These are phyloP conservation scores for Microbotryomycetes sp. DNA, from an alignment of 1,284 basidiomycete species.

Conservation along the genomic window DNA sequence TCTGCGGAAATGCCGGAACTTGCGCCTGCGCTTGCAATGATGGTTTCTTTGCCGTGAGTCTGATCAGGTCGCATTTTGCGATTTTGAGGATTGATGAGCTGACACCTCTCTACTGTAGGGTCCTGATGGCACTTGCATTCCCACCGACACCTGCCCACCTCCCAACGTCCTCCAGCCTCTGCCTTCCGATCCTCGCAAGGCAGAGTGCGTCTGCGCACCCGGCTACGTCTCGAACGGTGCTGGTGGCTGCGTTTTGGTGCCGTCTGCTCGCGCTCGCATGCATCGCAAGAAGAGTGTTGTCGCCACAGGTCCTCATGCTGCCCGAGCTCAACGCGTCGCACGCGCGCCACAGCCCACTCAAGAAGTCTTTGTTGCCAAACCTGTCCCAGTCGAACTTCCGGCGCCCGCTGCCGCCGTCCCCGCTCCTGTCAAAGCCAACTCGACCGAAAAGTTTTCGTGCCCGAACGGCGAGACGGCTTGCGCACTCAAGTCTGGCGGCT, in stretches of 20 bases:
- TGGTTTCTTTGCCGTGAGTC: conserved; percentile 5
- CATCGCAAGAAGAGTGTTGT: conserved; percentile 9
- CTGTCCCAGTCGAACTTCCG: neutral
- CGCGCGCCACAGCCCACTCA: conserved; percentile 11
- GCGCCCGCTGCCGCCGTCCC: neutral
- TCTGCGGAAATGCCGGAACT: conserved; percentile 5
- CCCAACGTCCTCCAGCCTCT: neutral
- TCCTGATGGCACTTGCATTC: conserved; percentile 2
- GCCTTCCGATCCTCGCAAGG: neutral
- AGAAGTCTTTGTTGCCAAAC: neutral
- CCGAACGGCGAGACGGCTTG: conserved; percentile 5
- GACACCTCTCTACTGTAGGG: neutral
- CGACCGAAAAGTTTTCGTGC: neutral
- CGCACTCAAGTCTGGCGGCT: conserved; percentile 9
- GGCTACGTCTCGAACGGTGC: neutral
- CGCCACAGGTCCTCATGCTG: conserved; percentile 1
- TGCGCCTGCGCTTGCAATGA: conserved; percentile 9
- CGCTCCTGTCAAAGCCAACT: neutral
- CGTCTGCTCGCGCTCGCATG: conserved; percentile 6
- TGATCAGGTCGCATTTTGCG: no score
- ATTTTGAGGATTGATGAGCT: no score
- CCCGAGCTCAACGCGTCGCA: neutral
- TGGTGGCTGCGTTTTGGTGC: conserved; percentile 8
- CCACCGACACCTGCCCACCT: conserved; percentile 2
- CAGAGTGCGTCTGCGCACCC: conserved; percentile 10